Evolutionary conservation across 805 yeast genomes (phyloP).

Genomic region (Kodamaea hsintzibuensis): DNA sequence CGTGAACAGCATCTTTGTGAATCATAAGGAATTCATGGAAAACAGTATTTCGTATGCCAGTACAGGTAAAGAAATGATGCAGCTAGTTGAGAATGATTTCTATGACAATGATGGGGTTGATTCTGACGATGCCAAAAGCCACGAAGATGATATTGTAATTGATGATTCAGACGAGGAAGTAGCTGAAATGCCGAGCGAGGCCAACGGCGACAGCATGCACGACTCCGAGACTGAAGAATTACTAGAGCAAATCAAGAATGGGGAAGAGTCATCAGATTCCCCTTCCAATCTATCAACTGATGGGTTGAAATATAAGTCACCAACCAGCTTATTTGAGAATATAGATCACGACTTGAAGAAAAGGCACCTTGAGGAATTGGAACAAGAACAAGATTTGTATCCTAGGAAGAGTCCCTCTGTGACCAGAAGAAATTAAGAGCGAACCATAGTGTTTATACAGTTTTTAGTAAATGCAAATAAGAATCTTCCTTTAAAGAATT

Average conservation of each 20-base stretch:
- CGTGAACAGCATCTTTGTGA: constrained; percentile 30
- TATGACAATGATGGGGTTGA: constrained; percentile 7
- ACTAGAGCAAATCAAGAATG: background rate
- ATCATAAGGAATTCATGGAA: constrained; percentile 29
- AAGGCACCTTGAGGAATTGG: constrained; percentile 8
- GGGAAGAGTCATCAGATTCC: background rate
- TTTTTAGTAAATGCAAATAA: background rate
- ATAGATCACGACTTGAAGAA: constrained; percentile 10
- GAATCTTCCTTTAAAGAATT: background rate
- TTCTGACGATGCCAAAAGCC: constrained; percentile 6
- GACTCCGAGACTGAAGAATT: background rate
- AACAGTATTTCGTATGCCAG: constrained; percentile 26
- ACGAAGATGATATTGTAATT: constrained; percentile 6
- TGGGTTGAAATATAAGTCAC: constrained; percentile 9
- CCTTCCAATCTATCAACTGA: background rate
- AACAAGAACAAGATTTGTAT: background rate
- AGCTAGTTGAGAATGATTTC: constrained; percentile 24
- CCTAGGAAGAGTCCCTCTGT: constrained; percentile 1
- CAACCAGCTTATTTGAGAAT: constrained; percentile 9
- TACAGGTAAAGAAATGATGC: constrained; percentile 28
- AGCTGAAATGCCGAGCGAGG: background rate
- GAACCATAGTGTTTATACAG: background rate
- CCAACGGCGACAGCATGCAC: background rate
- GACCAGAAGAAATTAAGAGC: background rate
- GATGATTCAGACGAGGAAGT: constrained; percentile 9